A percentile compares a stretch with the other conserved stretches of the same genome.
phyloP scores from a whole-genome alignment of 2,329 filamentous ascomycete genomes.

The Pseudophaeomoniella oleicola region DNA sequence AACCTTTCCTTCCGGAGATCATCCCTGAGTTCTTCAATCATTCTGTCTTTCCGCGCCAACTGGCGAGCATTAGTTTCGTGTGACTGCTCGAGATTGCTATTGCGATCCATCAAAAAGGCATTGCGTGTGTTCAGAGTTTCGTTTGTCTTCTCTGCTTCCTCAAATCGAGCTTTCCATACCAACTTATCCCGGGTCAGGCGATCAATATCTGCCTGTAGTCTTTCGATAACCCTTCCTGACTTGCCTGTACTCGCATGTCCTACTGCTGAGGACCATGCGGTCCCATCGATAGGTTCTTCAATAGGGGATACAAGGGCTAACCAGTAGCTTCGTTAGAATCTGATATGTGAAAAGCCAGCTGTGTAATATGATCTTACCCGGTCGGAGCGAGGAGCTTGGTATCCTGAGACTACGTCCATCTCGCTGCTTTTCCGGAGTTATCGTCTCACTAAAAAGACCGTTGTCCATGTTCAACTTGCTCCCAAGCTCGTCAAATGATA shows the following conservation, averaged over 20 bases:
- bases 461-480: background rate
- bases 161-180: slow-evolving; percentile 27
- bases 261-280: slow-evolving; percentile 34
- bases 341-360: background rate
- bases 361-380: background rate
- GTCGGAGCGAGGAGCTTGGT: background rate
- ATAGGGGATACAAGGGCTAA: slow-evolving; percentile 6
- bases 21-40: slow-evolving; percentile 28
- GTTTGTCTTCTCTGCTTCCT: slow-evolving; percentile 31
- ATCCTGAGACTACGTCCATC: background rate
- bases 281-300: slow-evolving; percentile 11
- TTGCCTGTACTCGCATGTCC: slow-evolving; percentile 32
- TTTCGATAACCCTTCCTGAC: slow-evolving; percentile 35
- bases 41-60: slow-evolving; percentile 31
- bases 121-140: slow-evolving; percentile 29
- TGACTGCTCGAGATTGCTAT: slow-evolving; percentile 29
- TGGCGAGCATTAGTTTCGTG: slow-evolving; percentile 31
- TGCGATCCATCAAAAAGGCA: slow-evolving; percentile 28
- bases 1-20: slow-evolving; percentile 24
- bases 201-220: slow-evolving; percentile 34
- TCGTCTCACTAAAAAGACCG: background rate
- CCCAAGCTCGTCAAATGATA: background rate
- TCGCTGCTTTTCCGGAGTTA: background rate
- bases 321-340: background rate
- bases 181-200: slow-evolving; percentile 31